Evolutionary conservation across 2,329 filamentous ascomycete species (phyloP), one percentile per base, ranked within the genome.

Genomic region (Pyrenochaeta sp.): DNA sequence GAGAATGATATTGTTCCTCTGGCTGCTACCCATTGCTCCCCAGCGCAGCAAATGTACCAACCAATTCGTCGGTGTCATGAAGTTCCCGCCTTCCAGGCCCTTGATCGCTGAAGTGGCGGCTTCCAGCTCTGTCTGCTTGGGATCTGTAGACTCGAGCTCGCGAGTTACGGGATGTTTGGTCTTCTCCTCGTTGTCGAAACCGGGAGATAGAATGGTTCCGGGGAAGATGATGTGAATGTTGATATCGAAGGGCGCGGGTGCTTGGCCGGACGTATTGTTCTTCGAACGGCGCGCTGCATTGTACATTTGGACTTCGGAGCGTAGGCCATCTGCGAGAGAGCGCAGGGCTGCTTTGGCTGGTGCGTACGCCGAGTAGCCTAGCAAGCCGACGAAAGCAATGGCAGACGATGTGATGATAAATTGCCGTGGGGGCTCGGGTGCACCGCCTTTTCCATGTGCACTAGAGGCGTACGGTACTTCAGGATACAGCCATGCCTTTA

Each of bases 361-460:
- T 0, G 88, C 86, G 78, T 99, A 99, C 0, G 92, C 86, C 0
- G 84, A 85, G 78, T 99, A 99, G 27, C 95, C 95, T 12, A 89
- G 86, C 34, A 97, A 77, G 12, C 91, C 86, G 68, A 90, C 88
- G 68, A 97, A 90, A 1, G 90, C 90, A 19, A 89, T 80, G 5
- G 90, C 85, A 24, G 91, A 95, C 15, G 89, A 88, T 0, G 95
- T 98, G 79, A 98, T 91, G 73, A 99, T 87, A 63, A 99, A 84
- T 78, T 98, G 94, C 53, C 90, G 86, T 9, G 89, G 80, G 5
- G 78, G 68, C 48, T 71, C 55, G 0, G 67, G 55, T 6, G 64
- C 34, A 36, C 46, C 49, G 8, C 43, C 50, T 36, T 66, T 61
- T n/a, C 53, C 56, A n/a, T 70, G 62, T 36, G 82, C 15, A 34